phyloP scores from a whole-genome alignment of 345 rosid genomes.

The Cardamine chenopodiifolia region DNA sequence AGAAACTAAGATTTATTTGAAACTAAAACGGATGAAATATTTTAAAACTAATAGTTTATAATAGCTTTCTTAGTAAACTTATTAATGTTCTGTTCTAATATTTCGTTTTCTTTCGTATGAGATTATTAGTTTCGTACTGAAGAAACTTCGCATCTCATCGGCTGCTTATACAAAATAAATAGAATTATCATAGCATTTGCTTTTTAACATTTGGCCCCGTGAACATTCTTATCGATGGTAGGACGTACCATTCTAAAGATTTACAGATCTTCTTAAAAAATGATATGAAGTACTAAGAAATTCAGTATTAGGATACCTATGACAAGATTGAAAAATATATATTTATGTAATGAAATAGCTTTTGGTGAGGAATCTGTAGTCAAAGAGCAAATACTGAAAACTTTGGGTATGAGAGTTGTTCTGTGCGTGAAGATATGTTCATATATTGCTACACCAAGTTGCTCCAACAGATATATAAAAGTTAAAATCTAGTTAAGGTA shows the following conservation, averaged over 20 bases:
- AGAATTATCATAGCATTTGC: not conserved
- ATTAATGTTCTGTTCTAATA: not conserved
- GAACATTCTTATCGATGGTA: not conserved
- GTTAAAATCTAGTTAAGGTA: constrained; percentile 14
- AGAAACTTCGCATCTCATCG: constrained; percentile 28
- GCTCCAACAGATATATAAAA: constrained; percentile 27
- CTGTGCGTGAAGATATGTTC: constrained; percentile 41
- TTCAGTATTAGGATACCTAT: not conserved
- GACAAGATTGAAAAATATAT: not conserved
- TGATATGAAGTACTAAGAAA: not conserved
- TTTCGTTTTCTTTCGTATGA: constrained; percentile 9
- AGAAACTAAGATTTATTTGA: no score
- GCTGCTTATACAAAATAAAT: not conserved
- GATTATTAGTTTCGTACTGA: constrained; percentile 10
- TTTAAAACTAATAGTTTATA: no score
- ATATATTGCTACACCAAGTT: constrained; percentile 24
- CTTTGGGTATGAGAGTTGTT: constrained; percentile 38
- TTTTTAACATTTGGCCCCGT: not conserved
- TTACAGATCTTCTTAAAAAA: not conserved
- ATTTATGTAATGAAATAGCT: not conserved
- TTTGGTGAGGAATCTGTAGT: constrained; percentile 34
- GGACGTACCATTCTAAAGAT: not conserved
- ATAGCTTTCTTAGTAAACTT: not conserved
- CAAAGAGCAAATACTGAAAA: constrained; percentile 9
- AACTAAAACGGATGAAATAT: no score